phyloP scores from a whole-genome alignment of 164 flowering plant genomes.

The Pachysandra terminalis region DNA sequence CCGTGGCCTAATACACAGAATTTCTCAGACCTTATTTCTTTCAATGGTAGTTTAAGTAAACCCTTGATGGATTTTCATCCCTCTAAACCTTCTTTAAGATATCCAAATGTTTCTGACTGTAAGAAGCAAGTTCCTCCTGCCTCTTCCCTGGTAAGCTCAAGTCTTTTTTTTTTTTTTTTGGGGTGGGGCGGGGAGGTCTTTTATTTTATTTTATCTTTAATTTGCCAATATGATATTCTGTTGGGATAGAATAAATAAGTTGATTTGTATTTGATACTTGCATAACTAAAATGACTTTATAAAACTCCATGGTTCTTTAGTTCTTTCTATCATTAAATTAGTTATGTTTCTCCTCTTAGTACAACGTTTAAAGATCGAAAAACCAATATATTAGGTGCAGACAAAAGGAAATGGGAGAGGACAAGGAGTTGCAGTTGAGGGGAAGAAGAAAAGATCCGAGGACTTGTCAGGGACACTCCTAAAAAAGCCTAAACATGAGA shows the following conservation, averaged over 20 bases:
- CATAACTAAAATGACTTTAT: too few species aligned
- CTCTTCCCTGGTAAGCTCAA: slow-evolving; percentile 28
- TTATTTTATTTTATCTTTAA: too few species aligned
- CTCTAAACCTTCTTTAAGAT: slow-evolving; percentile 25
- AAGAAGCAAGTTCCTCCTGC: slow-evolving; percentile 36
- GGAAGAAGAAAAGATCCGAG: slow-evolving; percentile 56
- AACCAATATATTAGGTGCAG: slow-evolving; percentile 18
- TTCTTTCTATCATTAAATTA: background rate
- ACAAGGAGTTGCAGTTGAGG: slow-evolving; percentile 31
- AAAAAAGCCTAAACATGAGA: slow-evolving; percentile 56
- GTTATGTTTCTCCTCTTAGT: background rate
- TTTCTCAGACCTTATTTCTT: slow-evolving; percentile 30
- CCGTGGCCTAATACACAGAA: slow-evolving; percentile 29
- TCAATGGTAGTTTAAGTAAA: slow-evolving; percentile 27
- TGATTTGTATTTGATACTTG: too few species aligned
- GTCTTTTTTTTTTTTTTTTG: background rate
- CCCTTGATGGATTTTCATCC: slow-evolving; percentile 30
- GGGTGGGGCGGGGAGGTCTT: too few species aligned
- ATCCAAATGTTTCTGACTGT: slow-evolving; percentile 20
- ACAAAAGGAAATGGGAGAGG: slow-evolving; percentile 36
- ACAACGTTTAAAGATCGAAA: background rate
- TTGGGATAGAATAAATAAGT: too few species aligned
- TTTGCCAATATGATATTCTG: too few species aligned
- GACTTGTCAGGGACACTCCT: slow-evolving; percentile 29
- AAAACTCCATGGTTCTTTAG: background rate